A percentile compares a stretch with the other conserved stretches of the same genome.
Evolutionary conservation across 345 rosid genomes (phyloP).

Genomic region (Streptanthus diversifolius): DNA sequence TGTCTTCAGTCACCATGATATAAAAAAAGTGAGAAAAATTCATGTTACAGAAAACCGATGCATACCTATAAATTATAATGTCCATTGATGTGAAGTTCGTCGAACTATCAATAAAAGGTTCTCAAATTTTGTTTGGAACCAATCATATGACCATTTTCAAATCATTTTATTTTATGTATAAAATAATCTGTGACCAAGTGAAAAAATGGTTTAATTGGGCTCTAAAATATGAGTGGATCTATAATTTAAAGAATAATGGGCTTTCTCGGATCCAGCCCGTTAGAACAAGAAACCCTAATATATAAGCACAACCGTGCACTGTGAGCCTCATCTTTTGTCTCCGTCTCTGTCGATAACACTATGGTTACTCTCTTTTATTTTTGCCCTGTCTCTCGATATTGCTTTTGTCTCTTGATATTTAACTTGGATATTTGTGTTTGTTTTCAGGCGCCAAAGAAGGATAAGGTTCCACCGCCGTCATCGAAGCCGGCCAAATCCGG

Average conservation of each 20-base stretch:
- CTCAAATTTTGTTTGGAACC: background rate
- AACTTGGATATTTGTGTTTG: background rate
- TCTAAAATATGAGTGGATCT: background rate
- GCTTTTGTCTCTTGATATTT: background rate
- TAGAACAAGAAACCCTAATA: constrained; percentile 26
- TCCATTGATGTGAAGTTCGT: background rate
- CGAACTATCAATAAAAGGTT: background rate
- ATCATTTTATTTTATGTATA: no score
- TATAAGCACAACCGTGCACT: constrained; percentile 3
- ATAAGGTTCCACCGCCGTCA: constrained; percentile 49
- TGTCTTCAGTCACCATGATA: background rate
- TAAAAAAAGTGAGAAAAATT: background rate
- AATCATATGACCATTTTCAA: background rate
- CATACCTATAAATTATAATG: background rate
- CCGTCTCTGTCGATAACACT: constrained; percentile 12
- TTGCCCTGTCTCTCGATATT: background rate
- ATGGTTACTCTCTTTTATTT: constrained; percentile 26
- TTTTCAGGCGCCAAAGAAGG: constrained; percentile 53
- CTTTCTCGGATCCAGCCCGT: background rate
- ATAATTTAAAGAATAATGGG: background rate
- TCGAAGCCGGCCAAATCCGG: constrained; percentile 56
- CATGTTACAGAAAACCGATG: background rate
- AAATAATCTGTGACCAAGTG: background rate
- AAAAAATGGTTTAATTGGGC: background rate
- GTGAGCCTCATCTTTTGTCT: background rate